Conservation (phyloP, 306 rosid species). For the Begonia fuchsioides region DNA sequence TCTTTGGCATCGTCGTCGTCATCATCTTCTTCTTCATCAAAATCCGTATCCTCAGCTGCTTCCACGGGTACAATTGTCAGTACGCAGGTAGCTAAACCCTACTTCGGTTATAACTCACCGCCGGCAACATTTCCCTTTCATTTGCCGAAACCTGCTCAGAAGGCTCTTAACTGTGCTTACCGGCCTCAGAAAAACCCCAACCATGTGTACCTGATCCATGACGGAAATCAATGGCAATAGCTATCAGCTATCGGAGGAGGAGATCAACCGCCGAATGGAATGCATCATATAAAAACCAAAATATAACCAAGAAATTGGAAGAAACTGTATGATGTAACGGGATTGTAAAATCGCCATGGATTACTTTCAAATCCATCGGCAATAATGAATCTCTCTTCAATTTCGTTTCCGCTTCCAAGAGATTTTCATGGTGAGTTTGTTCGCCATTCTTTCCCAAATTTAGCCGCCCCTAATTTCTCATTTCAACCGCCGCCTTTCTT, state of each 20-base stretch:
- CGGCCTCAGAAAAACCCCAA: constrained; percentile 27
- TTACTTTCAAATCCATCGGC: constrained; percentile 34
- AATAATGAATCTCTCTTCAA: constrained; percentile 41
- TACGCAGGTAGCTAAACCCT: constrained; percentile 15
- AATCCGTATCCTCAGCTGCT: constrained; percentile 25
- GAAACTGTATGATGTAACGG: constrained; percentile 26
- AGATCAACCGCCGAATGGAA: too few relatives aligned
- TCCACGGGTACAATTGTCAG: constrained; percentile 19
- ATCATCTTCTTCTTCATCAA: constrained; percentile 14
- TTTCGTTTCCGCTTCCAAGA: constrained; percentile 14
- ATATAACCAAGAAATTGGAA: constrained; percentile 1
- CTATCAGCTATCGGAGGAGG: neutral
- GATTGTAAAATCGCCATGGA: constrained; percentile 34
- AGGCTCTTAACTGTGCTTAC: constrained; percentile 36
- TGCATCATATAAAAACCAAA: constrained; percentile 5
- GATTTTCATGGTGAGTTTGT: constrained; percentile 27
- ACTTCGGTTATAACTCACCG: constrained; percentile 26
- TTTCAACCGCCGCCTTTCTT: constrained; percentile 7
- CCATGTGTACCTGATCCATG: constrained; percentile 41
- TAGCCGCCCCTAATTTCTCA: constrained; percentile 6
- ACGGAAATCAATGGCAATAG: constrained; percentile 72
- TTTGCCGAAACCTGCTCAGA: constrained; percentile 20
- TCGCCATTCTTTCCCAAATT: neutral
- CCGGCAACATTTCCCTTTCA: constrained; percentile 15
- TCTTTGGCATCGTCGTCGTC: constrained; percentile 33